Base-by-base conservation (phyloP, 441 rosid species). In the Brassica hybrid region DNA sequence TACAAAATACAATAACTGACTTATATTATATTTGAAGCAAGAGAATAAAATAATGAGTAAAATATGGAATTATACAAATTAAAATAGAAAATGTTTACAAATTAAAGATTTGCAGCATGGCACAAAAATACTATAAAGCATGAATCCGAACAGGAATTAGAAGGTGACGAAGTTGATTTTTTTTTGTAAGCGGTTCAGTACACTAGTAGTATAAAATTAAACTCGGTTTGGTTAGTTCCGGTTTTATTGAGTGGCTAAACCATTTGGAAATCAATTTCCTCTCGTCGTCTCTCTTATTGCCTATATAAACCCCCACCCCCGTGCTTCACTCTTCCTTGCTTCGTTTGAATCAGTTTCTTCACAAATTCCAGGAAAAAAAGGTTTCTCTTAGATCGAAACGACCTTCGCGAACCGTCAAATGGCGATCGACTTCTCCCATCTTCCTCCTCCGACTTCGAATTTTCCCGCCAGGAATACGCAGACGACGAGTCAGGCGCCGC, bases 401-500 rank as follows among this genome's bases (percentile, higher is more conserved):
- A 72, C 70, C 73, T n/a, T 56, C 36, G 9, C 11, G 34, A 12
- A 45, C 6, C 66, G 5, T 67, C 73, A 58, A 21, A 75, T 67
- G 61, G 73, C 67, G 67, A 58, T 9, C 30, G 67, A 76, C 10
- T 18, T 77, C 66, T 52, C 79, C 41, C 50, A 0, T 30, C 38
- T 72, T 52, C 68, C 81, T 27, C 18, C 83, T 65, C 54, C 71
- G 34, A 2, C 61, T 59, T 32, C 4, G 38, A 19, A 61, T 61
- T 61, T 36, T 62, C 64, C 68, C 73, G 57, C 71, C 67, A 86
- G 73, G 56, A 69, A 10, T 8, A 18, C 4, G 71, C 76, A 69
- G 63, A 67, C 50, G 63, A 67, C 50, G 17, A 43, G 2, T 30
- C 43, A 34, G 68, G 77, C 45, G 27, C 23, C 23, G 23, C 23